A percentile compares a stretch with the other conserved stretches of the same genome.
phyloP scores from a whole-genome alignment of 768 basidiomycete species.

The Gloeopeniophorella convolvens region DNA sequence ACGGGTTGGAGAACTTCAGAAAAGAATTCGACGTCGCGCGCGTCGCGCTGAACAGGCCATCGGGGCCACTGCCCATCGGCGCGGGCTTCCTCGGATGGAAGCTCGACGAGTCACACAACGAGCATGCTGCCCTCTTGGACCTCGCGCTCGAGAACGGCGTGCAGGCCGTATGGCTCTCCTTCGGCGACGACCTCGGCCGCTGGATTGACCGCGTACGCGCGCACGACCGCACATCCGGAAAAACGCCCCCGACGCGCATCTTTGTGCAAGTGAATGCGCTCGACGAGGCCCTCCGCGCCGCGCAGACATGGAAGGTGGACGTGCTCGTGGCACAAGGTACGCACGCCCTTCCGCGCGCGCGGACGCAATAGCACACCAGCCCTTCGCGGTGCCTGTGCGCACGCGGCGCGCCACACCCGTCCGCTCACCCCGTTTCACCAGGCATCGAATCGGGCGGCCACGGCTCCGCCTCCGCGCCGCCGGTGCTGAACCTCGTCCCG shows the following conservation, averaged over 20 bases:
- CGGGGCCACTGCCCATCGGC: slow-evolving; percentile 46
- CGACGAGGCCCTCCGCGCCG: slow-evolving; percentile 51
- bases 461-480: slow-evolving; percentile 48
- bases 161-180: slow-evolving; percentile 69
- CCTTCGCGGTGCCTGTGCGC: not conserved
- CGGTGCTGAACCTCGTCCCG: slow-evolving; percentile 55
- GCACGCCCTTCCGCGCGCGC: not conserved
- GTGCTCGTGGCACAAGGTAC: slow-evolving; percentile 74
- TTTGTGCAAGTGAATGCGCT: slow-evolving; percentile 62
- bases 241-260: slow-evolving; percentile 41
- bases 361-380: not conserved
- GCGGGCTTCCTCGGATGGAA: slow-evolving; percentile 73
- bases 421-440: slow-evolving; percentile 25
- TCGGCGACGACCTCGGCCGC: slow-evolving; percentile 47
- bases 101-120: slow-evolving; percentile 44
- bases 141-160: slow-evolving; percentile 49
- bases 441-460: slow-evolving; percentile 82
- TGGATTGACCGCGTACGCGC: slow-evolving; percentile 61
- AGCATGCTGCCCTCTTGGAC: slow-evolving; percentile 38
- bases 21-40: slow-evolving; percentile 52
- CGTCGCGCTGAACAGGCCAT: slow-evolving; percentile 29
- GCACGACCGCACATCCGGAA: slow-evolving; percentile 39
- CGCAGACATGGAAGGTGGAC: slow-evolving; percentile 65
- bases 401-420: too few relatives aligned
- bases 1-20: slow-evolving; percentile 37